Percentiles rank a stretch among this genome's conserved stretches.
Conservation (phyloP, 331 rosid genomes). For the Spiraea crenata region DNA sequence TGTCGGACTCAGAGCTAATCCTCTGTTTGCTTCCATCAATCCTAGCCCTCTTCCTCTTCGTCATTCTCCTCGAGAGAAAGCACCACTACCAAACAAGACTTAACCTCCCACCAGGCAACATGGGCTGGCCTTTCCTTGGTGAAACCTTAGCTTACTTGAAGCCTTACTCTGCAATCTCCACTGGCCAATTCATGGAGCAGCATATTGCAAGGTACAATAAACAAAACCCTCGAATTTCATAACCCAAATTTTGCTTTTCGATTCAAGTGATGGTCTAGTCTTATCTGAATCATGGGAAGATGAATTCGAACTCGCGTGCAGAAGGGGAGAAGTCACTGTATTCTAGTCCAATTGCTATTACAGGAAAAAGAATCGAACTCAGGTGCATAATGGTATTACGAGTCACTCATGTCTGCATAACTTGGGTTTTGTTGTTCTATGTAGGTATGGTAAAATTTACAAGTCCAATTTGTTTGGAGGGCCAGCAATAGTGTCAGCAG, state of each 20-base stretch:
- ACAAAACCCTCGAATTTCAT: neutral
- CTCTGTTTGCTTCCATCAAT: constrained; percentile 57
- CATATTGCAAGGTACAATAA: constrained; percentile 76
- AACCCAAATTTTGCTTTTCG: constrained; percentile 14
- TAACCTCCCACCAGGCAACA: constrained; percentile 86
- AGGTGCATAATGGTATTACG: too few species aligned
- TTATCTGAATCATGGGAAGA: too few species aligned
- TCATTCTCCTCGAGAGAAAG: constrained; percentile 57
- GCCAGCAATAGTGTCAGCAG: constrained; percentile 90
- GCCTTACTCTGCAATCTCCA: constrained; percentile 79
- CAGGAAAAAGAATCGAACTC: too few species aligned
- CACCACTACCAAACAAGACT: constrained; percentile 43
- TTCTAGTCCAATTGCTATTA: too few species aligned
- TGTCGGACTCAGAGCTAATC: constrained; percentile 54
- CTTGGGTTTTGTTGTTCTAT: neutral
- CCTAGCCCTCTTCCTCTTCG: constrained; percentile 48
- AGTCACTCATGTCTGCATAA: too few species aligned
- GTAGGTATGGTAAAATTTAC: constrained; percentile 85
- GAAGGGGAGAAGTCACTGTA: too few species aligned
- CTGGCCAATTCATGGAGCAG: constrained; percentile 77
- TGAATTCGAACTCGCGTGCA: too few species aligned
- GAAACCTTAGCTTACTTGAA: constrained; percentile 74
- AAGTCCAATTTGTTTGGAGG: constrained; percentile 88
- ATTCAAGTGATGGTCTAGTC: too few species aligned
- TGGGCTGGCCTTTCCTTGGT: constrained; percentile 96